Conservation (phyloP, 2,329 filamentous ascomycete species). For the Huntiella savannae region DNA sequence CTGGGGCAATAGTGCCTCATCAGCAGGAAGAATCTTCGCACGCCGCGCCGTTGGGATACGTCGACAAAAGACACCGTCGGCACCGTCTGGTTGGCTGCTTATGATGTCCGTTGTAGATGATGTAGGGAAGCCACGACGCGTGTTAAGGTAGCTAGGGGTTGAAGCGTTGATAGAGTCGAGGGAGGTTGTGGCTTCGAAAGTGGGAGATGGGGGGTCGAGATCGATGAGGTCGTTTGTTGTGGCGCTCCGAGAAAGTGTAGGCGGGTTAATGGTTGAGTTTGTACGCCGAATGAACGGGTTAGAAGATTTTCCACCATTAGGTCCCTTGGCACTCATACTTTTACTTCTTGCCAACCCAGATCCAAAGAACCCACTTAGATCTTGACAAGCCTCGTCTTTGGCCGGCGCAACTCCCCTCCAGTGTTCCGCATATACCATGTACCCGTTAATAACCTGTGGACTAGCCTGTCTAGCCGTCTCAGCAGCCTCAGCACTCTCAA, state of each 20-base stretch:
- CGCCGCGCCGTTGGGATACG: constrained; percentile 48
- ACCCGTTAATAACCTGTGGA: constrained; percentile 51
- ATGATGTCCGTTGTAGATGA: constrained; percentile 8
- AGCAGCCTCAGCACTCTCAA: constrained; percentile 53
- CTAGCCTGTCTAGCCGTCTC: constrained; percentile 50
- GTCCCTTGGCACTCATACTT: neutral
- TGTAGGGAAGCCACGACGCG: constrained; percentile 11
- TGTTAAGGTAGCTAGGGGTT: constrained; percentile 12
- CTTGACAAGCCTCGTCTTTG: constrained; percentile 43
- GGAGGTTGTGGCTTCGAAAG: constrained; percentile 29
- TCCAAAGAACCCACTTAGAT: constrained; percentile 19
- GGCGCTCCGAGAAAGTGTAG: neutral
- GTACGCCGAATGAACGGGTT: neutral
- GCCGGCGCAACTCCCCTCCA: constrained; percentile 46
- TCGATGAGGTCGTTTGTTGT: neutral
- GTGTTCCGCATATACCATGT: constrained; percentile 50
- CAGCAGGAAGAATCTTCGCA: constrained; percentile 44
- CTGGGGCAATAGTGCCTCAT: constrained; percentile 52
- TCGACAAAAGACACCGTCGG: constrained; percentile 27
- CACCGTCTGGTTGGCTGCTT: neutral
- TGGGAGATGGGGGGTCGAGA: neutral
- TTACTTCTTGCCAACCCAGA: constrained; percentile 1
- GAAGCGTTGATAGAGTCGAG: constrained; percentile 16
- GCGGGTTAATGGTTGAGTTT: too few species aligned
- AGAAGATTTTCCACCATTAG: neutral